phyloP scores from a whole-genome alignment of 495 filamentous ascomycete genomes.

The Aspergillus kassunensis region DNA sequence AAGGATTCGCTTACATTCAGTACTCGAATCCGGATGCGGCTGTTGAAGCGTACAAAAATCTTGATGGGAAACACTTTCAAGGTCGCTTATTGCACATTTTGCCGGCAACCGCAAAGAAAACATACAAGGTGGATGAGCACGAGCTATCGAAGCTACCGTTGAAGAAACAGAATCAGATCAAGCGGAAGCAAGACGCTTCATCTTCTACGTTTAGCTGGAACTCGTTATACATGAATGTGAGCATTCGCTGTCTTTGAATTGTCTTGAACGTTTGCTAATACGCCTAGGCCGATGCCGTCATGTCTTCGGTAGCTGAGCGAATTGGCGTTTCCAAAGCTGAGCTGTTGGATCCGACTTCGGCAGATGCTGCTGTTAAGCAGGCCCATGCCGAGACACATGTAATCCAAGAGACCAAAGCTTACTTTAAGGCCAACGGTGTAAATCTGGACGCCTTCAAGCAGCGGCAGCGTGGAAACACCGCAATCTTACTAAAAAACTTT shows the following conservation, averaged over 20 bases:
- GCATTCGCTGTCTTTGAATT: slow-evolving; percentile 15
- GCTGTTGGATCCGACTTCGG: slow-evolving; percentile 86
- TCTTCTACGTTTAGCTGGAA: slow-evolving; percentile 91
- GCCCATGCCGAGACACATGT: slow-evolving; percentile 94
- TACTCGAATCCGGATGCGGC: slow-evolving; percentile 67
- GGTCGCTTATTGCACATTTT: slow-evolving; percentile 88
- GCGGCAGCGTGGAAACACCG: slow-evolving; percentile 74
- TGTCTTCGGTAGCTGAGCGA: slow-evolving; percentile 82
- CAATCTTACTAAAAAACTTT: slow-evolving; percentile 94
- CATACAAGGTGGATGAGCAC: slow-evolving; percentile 79
- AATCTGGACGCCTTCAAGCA: slow-evolving; percentile 87
- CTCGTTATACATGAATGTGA: slow-evolving; percentile 92
- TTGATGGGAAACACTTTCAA: slow-evolving; percentile 83
- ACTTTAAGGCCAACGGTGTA: slow-evolving; percentile 81
- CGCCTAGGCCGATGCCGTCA: slow-evolving; percentile 75
- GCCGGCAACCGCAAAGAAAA: slow-evolving; percentile 72
- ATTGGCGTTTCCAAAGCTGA: slow-evolving; percentile 86
- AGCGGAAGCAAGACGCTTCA: slow-evolving; percentile 71
- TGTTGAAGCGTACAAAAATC: slow-evolving; percentile 64
- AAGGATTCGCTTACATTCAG: slow-evolving; percentile 87
- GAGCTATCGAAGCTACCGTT: slow-evolving; percentile 82
- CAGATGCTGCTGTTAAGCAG: slow-evolving; percentile 91
- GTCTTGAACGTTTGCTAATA: slow-evolving; percentile 22
- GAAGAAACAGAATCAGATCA: slow-evolving; percentile 89
- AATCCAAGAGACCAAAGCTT: slow-evolving; percentile 92